Base-by-base conservation (phyloP, 2,329 filamentous ascomycete genomes). In the Fusarium camptoceras region DNA sequence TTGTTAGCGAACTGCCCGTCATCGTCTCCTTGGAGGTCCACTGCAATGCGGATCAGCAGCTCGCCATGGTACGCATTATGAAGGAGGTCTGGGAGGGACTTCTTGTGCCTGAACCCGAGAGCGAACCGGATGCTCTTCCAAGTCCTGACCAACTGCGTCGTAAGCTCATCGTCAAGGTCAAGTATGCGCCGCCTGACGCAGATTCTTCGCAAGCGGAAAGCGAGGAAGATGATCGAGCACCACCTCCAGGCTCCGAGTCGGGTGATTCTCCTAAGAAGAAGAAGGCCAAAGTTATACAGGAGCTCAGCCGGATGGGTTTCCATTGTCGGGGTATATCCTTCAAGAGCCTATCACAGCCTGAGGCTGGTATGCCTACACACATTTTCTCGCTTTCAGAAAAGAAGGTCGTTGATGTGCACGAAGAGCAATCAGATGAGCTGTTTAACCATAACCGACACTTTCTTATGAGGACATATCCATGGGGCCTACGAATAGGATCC, bases 21-120 rank as follows among this genome's bases (percentile, higher is more conserved):
- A 95, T 98, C 64, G 91, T 98, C 73, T 97, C 94, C 76, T 86
- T 99, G 31, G 96, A 99, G 80, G 93, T 98, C 0, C 96, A 98
- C 81, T 94, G 94, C 69, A 86, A 85, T 66, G 81, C 88, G 0
- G 87, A 91, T 59, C 96, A 99, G 80, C 96, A 99, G 78, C 87
- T 92, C 70, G 86, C 91, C 61, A 98, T 98, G 93, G 94, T 97
- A 8, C 86, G 92, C 65, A 97, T 98, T 75, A 98, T 99, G 89
- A 86, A 90, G 67, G 88, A 97, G 66, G 88, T 89, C 27, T 99
- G 94, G 93, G 85, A 85, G n/a, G 90, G 86, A 1, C 84, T 91
- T 62, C 83, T 98, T 11, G 83, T 97, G 3, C 85, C 91, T 2
- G 78, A 81, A 24, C 83, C 81, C 54, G 87, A 77, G 9, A 76